phyloP scores from a whole-genome alignment of 2,329 filamentous ascomycete species.

The Nemania sp. region DNA sequence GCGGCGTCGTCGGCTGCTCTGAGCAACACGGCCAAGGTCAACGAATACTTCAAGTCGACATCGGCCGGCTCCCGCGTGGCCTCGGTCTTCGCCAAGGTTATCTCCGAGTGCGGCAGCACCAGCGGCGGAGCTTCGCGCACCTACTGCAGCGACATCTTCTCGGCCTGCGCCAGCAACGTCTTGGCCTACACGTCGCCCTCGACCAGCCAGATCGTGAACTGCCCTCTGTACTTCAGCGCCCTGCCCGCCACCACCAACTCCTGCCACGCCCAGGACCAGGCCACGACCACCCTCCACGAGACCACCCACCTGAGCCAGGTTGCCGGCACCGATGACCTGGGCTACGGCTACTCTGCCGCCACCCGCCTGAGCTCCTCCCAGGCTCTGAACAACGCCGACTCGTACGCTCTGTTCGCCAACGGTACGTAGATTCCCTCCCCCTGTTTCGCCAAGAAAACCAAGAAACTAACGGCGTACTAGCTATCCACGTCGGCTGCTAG shows the following conservation, averaged over 20 bases:
- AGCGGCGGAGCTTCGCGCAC: constrained; percentile 54
- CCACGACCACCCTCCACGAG: constrained; percentile 68
- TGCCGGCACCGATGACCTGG: constrained; percentile 63
- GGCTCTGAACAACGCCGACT: constrained; percentile 68
- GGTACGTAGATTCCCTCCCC: constrained; percentile 33
- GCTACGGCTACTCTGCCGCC: constrained; percentile 60
- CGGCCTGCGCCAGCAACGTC: constrained; percentile 54
- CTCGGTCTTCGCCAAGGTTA: constrained; percentile 46
- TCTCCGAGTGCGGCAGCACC: constrained; percentile 58
- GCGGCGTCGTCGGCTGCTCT: constrained; percentile 57
- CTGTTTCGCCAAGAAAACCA: no score
- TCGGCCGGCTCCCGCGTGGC: constrained; percentile 49
- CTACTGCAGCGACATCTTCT: constrained; percentile 63
- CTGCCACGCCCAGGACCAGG: constrained; percentile 69
- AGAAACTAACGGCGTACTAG: constrained; percentile 25
- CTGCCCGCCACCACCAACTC: constrained; percentile 53
- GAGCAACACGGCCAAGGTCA: constrained; percentile 65
- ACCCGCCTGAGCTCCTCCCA: constrained; percentile 49
- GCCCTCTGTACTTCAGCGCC: constrained; percentile 60
- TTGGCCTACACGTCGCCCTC: constrained; percentile 66
- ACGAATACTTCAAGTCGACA: constrained; percentile 65
- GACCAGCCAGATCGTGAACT: constrained; percentile 63
- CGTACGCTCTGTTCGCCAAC: constrained; percentile 54
- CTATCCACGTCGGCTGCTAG: constrained; percentile 48
- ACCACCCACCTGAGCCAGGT: constrained; percentile 62